Base-by-base conservation (phyloP, 1,284 basidiomycete species). In the Mycena citricolor region DNA sequence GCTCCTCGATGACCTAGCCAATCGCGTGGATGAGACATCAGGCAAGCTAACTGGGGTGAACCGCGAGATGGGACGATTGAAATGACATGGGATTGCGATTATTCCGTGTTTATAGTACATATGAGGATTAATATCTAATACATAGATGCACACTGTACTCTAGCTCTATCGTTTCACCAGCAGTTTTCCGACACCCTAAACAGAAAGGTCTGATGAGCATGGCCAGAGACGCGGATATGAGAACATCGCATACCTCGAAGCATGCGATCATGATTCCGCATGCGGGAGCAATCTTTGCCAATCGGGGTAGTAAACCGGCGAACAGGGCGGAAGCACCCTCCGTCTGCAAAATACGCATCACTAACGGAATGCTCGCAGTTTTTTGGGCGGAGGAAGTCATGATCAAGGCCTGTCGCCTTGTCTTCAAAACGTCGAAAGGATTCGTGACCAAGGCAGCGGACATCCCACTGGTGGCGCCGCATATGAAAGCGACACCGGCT, bases 261-360 rank as follows among this genome's bases (percentile, higher is more conserved):
- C 86, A 93, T 43, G 88, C 85, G 63, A 99, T 97, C 93, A 95
- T 94, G 52, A 95, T 88, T 22, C 95, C 95, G 66, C 97, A 99
- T 20, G 97, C 94, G n/a, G 97, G 97, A 4, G 94, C 95, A 53
- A 98, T 94, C 67, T 99, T 99, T 22, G 84, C 92, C 40, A 95
- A 83, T 25, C 95, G 81, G 24, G 97, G 95, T 4, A 85, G 71
- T 28, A 94, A 69, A 0, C 95, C 95, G 29, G 89, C 83, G 63
- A 90, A 97, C 28, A 98, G 68, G 2, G 91, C 90, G 5, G 72
- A 63, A 11, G 72, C 52, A 0, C 95, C 95, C 64, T 99, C 97
- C 5, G 76, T 84, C 39, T 73, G 76, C 21, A 90, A 59, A 30
- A 99, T 87, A 42, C 84, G 76, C 34, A 76, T 52, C 25, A 91